phyloP scores from a whole-genome alignment of 1,139 yeast genomes.

The Wickerhamomyces sp. region DNA sequence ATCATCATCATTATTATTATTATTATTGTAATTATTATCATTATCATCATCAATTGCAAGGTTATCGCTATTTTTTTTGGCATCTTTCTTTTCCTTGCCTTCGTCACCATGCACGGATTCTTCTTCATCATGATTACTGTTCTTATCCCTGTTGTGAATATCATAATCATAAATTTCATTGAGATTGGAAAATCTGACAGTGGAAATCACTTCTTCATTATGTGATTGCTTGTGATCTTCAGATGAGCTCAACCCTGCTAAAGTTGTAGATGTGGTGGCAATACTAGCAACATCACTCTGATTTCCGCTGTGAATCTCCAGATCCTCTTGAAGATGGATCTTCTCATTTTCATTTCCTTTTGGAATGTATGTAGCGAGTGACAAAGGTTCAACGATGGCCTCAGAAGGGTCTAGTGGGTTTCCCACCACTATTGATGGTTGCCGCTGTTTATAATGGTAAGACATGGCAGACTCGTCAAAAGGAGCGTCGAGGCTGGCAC shows the following conservation, averaged over 20 bases:
- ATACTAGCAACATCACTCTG: slow-evolving; percentile 8
- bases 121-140: not conserved
- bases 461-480: slow-evolving; percentile 6
- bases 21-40: not conserved
- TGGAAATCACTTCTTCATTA: not conserved
- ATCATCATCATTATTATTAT: slow-evolving; percentile 2
- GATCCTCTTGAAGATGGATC: slow-evolving; percentile 15
- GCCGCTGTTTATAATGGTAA: not conserved
- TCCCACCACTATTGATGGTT: slow-evolving; percentile 2
- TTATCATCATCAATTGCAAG: not conserved
- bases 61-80: not conserved
- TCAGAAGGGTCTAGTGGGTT: slow-evolving; percentile 5
- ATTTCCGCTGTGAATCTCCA: slow-evolving; percentile 13
- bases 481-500: slow-evolving; percentile 4
- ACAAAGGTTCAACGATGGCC: slow-evolving; percentile 42
- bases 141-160: not conserved
- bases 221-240: not conserved
- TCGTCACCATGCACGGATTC: too few species aligned
- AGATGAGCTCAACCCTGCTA: not conserved
- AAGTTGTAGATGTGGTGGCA: slow-evolving; percentile 3
- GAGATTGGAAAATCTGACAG: slow-evolving; percentile 11
- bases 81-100: not conserved
- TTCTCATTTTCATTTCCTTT: slow-evolving; percentile 33
- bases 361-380: slow-evolving; percentile 66
- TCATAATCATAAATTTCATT: not conserved